Evolutionary conservation across 345 rosid genomes (phyloP), one percentile per base, ranked within the genome.

Genomic region (Psidium friedrichsthalianum): DNA sequence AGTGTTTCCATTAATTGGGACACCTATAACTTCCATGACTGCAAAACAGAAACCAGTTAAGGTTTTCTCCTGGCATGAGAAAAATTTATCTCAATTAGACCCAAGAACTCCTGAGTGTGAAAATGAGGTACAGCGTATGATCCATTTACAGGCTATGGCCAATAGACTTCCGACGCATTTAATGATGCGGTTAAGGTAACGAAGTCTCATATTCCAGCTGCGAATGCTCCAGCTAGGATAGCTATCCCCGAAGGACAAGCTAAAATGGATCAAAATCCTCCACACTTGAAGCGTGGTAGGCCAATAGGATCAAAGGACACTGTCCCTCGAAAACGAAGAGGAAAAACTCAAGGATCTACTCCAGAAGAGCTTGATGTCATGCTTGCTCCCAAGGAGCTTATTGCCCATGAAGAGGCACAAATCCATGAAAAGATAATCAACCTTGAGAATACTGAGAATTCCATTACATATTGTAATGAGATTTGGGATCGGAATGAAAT

Each of bases 101-200:
- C 76, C 8, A 21, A 44, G 18, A 1, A 80, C 53, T 10, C 3
- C 7, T 11, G 1, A 80, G n/a, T 16, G n/a, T 80, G 57, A 85
- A 85, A 52, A 56, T 6, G 32, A 87, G 64, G 51, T 87, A 20
- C 10, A 32, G 1, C 29, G 1, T 24, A 55, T 85, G 24, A 55
- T 87, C 7, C 85, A 87, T 55, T 61, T 82, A 20, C 59, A 85
- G 11, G 32, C 32, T 29, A 11, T 59, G 10, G 53, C 78, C 3
- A 84, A 87, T 82, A 27, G 82, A 69, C 36, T 87, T 24, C 22
- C 47, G 42, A 85, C 25, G 22, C 81, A 32, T 80, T 24, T 80
- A 80, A 47, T 47, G 8, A 81, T 44, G 18, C 20, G 47, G 49
- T 3, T 12, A 44, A 12, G 5, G 7, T 81, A 51, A 81, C 55